Base-by-base conservation (phyloP, 108 stramenopile species). In the Skeletonema tropicum region DNA sequence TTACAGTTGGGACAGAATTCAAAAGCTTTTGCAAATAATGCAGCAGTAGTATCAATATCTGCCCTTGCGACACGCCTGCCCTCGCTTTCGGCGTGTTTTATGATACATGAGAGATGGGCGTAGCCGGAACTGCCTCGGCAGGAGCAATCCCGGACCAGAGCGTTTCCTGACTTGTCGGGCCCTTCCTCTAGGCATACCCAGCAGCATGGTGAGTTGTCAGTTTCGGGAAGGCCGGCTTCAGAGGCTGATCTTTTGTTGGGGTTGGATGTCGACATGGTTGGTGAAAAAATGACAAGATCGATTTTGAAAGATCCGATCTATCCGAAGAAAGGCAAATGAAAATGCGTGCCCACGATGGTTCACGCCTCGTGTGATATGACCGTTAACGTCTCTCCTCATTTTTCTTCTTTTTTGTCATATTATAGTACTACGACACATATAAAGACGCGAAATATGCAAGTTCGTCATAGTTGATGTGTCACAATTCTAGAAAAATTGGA, bases 121-220 rank as follows among this genome's bases (percentile, higher is more conserved):
- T 39, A 71, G 30, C 70, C 70, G 1, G 70, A 17, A 11, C n/a
- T 21, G 26, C 71, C 71, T 5, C 71, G 41, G 64, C 71, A 72
- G 7, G 71, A 39, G 17, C 71, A 72, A 30, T 72, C 62, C 0
- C 71, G 41, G 1, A 41, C 33, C 25, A 72, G n/a, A 4, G 71
- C 62, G 42, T 48, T 29, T 5, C 52, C 52, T 13, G 15, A 10
- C 3, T 72, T 65, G 38, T 72, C 71, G 1, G 38, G 12, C 14
- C 71, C 71, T 46, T 66, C 71, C 6, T 35, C 71, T 1, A 66
- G 64, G 31, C 71, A 72, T 19, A 72, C 26, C 71, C 71, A 72
- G 41, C 71, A 72, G 29, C 55, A 74, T 59, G 67, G 57, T 5
- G 13, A 57, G 59, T 61, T 64, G 55, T 57, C 67, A n/a, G 6